Conservation (phyloP, 2,329 filamentous ascomycete species). For the Nemania bipapillata region DNA sequence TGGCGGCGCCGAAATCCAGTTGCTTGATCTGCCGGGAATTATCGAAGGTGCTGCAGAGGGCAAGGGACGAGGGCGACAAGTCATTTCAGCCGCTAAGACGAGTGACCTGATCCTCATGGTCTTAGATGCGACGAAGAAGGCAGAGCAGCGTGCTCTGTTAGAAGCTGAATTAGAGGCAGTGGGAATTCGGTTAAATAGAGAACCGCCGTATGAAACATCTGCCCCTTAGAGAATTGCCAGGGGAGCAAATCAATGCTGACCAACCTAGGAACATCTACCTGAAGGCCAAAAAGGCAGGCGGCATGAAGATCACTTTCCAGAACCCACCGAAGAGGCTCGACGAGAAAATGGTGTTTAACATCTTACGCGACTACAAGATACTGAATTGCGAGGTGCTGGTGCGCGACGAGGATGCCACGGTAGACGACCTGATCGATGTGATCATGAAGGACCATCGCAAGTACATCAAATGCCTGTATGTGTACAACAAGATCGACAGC, state of each 20-base stretch:
- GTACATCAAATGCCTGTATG: slow-evolving; percentile 94
- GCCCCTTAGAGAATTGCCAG: background rate
- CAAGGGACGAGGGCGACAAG: slow-evolving; percentile 93
- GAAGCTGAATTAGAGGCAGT: slow-evolving; percentile 95
- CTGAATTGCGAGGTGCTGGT: slow-evolving; percentile 96
- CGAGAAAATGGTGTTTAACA: slow-evolving; percentile 98
- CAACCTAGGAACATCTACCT: slow-evolving; percentile 87
- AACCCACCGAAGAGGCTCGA: slow-evolving; percentile 88
- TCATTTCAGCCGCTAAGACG: slow-evolving; percentile 97
- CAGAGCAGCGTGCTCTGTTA: slow-evolving; percentile 87
- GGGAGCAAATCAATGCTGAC: slow-evolving; percentile 15
- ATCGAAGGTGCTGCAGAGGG: slow-evolving; percentile 97
- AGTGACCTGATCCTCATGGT: slow-evolving; percentile 98
- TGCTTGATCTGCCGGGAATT: slow-evolving; percentile 96
- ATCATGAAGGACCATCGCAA: slow-evolving; percentile 99
- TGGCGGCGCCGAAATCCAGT: slow-evolving; percentile 96
- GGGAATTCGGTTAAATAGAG: slow-evolving; percentile 89
- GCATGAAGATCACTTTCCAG: slow-evolving; percentile 98
- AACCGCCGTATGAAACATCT: slow-evolving; percentile 76
- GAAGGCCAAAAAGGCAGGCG: slow-evolving; percentile 93
- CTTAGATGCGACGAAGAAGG: slow-evolving; percentile 93
- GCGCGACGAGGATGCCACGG: slow-evolving; percentile 92
- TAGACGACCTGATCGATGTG: slow-evolving; percentile 98
- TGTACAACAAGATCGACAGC: slow-evolving; percentile 99
- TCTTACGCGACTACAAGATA: slow-evolving; percentile 97